phyloP scores from a whole-genome alignment of 345 rosid genomes.

The Arabidopsis thaliana region DNA sequence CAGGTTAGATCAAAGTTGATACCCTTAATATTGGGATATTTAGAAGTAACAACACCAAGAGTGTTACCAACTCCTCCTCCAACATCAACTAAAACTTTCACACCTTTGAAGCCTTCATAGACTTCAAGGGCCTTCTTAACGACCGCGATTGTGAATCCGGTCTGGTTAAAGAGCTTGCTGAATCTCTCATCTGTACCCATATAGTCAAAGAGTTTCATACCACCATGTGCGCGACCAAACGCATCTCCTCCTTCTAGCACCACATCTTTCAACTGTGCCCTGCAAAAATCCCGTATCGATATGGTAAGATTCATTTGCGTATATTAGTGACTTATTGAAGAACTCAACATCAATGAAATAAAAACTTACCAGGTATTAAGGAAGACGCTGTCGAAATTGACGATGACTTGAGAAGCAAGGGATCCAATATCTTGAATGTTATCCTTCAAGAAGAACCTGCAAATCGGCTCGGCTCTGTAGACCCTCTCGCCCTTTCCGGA shows the following conservation, averaged over 20 bases:
- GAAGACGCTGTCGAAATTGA: conserved; percentile 52
- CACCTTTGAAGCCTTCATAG: conserved; percentile 60
- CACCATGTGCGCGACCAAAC: conserved; percentile 67
- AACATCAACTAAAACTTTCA: conserved; percentile 60
- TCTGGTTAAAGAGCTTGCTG: conserved; percentile 59
- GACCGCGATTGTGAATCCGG: conserved; percentile 51
- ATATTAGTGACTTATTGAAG: neutral
- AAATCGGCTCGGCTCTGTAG: conserved; percentile 52
- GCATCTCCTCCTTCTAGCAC: conserved; percentile 64
- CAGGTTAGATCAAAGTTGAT: conserved; percentile 57
- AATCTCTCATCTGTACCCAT: conserved; percentile 54
- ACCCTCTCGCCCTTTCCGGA: conserved; percentile 36
- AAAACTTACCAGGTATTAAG: conserved; percentile 51
- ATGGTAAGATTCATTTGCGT: neutral
- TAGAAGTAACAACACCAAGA: conserved; percentile 54
- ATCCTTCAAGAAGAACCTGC: conserved; percentile 50
- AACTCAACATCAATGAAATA: neutral
- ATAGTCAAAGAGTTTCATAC: conserved; percentile 57
- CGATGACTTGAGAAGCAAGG: conserved; percentile 48
- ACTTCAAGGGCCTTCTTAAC: conserved; percentile 61
- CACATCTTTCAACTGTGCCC: conserved; percentile 57
- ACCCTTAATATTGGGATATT: conserved; percentile 54
- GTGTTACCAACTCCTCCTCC: conserved; percentile 74
- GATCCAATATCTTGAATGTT: conserved; percentile 48
- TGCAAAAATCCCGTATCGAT: neutral